Evolutionary conservation across 2,329 filamentous ascomycete genomes (phyloP).

Genomic region (Phialophora expanda): DNA sequence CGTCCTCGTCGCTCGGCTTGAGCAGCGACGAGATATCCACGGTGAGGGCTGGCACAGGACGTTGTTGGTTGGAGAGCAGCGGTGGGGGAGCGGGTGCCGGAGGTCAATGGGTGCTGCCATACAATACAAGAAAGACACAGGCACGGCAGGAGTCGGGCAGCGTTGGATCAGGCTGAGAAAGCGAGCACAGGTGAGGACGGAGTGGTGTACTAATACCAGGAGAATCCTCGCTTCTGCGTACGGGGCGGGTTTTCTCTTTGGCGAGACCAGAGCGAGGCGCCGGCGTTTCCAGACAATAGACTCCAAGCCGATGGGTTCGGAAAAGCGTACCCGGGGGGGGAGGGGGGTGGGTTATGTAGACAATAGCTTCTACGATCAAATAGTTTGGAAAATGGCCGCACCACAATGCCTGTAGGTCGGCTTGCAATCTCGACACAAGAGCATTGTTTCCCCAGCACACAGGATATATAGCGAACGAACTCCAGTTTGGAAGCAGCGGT

Average conservation of each 20-base stretch:
- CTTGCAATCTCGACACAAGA: conserved; percentile 8
- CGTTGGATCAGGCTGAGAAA: conserved; percentile 24
- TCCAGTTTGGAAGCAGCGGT: conserved; percentile 31
- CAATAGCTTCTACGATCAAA: conserved; percentile 3
- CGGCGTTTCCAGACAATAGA: conserved; percentile 29
- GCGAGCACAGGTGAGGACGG: conserved; percentile 21
- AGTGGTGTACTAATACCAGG: conserved; percentile 10
- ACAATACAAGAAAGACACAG: conserved; percentile 11
- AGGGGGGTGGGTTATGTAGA: conserved; percentile 6
- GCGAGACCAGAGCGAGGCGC: conserved; percentile 25
- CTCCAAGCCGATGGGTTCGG: conserved; percentile 11
- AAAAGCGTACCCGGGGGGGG: neutral
- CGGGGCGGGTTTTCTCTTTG: conserved; percentile 20
- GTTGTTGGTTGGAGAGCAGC: conserved; percentile 2
- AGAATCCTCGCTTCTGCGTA: conserved; percentile 13
- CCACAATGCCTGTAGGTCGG: conserved; percentile 11
- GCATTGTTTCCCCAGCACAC: conserved; percentile 9
- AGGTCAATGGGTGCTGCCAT: conserved; percentile 25
- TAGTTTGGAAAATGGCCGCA: neutral
- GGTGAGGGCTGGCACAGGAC: conserved; percentile 53
- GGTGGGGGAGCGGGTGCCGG: conserved; percentile 9
- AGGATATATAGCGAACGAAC: conserved; percentile 7
- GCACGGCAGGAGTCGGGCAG: conserved; percentile 5
- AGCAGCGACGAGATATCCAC: conserved; percentile 95
- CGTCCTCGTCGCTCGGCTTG: conserved; percentile 58